phyloP scores from a whole-genome alignment of 1,139 yeast species.

The Suhomyces terraborum region DNA sequence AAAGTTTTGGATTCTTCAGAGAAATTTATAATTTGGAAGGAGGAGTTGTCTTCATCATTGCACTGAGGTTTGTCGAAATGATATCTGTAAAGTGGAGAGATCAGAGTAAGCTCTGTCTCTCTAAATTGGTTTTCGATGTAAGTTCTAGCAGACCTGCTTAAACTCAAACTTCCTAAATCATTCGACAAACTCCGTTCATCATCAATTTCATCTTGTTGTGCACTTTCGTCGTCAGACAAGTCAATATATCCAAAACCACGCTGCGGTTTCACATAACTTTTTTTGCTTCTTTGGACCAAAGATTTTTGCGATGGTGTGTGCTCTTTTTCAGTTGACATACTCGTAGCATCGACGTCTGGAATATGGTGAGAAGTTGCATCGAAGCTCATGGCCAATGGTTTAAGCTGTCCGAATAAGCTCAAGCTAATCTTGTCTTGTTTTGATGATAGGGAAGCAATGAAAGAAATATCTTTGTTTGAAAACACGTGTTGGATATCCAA shows the following conservation, averaged over 20 bases:
- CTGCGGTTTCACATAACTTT: slow-evolving; percentile 30
- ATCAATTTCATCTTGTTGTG: slow-evolving; percentile 1
- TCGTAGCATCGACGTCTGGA: no score
- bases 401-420: slow-evolving; percentile 32
- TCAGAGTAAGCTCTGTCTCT: background rate
- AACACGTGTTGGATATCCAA: slow-evolving; percentile 24
- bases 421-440: slow-evolving; percentile 18
- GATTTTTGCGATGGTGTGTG: background rate
- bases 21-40: background rate
- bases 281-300: background rate
- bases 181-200: background rate
- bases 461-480: slow-evolving; percentile 19
- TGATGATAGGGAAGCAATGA: slow-evolving; percentile 24
- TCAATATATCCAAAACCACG: slow-evolving; percentile 46
- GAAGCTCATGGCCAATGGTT: slow-evolving; percentile 34
- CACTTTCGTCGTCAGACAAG: slow-evolving; percentile 22
- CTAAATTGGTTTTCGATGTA: slow-evolving; percentile 2
- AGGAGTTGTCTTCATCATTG: background rate
- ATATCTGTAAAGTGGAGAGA: background rate
- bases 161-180: background rate
- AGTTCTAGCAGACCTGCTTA: background rate
- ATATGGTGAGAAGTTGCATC: no score
- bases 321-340: no score
- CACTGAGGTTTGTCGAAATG: background rate
- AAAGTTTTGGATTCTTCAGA: slow-evolving; percentile 3